phyloP scores from a whole-genome alignment of 305 asterid genomes.

The Striga hermonthica region DNA sequence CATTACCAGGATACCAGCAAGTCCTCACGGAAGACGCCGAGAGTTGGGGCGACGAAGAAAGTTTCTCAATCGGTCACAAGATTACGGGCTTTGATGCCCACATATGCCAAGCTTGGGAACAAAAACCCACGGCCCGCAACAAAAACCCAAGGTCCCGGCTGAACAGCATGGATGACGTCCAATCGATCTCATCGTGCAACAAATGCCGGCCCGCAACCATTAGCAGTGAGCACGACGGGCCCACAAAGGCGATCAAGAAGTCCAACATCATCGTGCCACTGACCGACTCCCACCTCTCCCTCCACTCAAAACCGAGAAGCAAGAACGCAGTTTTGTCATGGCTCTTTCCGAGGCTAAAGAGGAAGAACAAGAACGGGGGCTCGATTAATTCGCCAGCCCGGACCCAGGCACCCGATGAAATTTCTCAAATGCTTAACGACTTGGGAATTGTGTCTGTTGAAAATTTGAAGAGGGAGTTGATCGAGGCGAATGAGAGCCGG shows the following conservation, averaged over 20 bases:
- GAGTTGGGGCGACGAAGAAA: constrained; percentile 50
- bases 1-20: constrained; percentile 62
- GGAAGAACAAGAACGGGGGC: constrained; percentile 39
- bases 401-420: background rate
- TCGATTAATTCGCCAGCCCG: background rate
- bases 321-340: constrained; percentile 40
- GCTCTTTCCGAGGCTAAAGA: constrained; percentile 51
- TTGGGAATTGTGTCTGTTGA: constrained; percentile 37
- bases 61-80: constrained; percentile 40
- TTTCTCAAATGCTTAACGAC: background rate
- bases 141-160: constrained; percentile 41
- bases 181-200: constrained; percentile 51
- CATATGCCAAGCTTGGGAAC: constrained; percentile 57
- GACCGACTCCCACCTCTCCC: constrained; percentile 44
- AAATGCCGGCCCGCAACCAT: constrained; percentile 46
- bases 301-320: constrained; percentile 36
- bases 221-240: constrained; percentile 39
- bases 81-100: constrained; percentile 40
- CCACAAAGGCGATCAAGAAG: constrained; percentile 29
- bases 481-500: constrained; percentile 56
- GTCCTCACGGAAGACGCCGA: constrained; percentile 45
- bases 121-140: constrained; percentile 45
- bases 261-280: constrained; percentile 42
- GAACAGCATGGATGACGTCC: constrained; percentile 49
- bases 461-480: constrained; percentile 50